Evolutionary conservation across 805 yeast genomes (phyloP).

Genomic region (Candida bentonensis): DNA sequence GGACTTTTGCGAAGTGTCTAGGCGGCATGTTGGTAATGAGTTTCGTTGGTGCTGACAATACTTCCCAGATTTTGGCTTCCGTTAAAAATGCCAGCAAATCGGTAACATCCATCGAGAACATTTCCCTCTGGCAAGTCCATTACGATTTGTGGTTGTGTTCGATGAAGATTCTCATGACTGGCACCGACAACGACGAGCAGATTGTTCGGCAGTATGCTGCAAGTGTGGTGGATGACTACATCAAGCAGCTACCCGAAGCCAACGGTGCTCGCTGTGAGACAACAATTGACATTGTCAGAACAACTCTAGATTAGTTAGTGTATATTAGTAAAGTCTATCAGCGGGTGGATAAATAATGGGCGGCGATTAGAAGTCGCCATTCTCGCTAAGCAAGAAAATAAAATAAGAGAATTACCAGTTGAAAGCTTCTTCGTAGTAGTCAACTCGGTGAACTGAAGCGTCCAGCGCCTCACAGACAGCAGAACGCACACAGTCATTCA

Average conservation of each 20-base stretch:
- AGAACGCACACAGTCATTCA: conserved; percentile 44
- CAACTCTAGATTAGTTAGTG: conserved; percentile 5
- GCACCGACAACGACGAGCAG: conserved; percentile 20
- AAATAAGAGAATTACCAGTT: conserved; percentile 23
- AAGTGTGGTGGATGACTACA: conserved; percentile 12
- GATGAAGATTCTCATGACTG: conserved; percentile 20
- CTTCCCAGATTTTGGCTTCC: conserved; percentile 14
- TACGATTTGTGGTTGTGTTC: conserved; percentile 28
- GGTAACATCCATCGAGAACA: conserved; percentile 19
- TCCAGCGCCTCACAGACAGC: conserved; percentile 16
- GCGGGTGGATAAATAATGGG: too few species aligned
- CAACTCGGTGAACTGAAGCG: conserved; percentile 15
- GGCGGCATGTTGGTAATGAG: conserved; percentile 32
- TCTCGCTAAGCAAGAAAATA: too few species aligned
- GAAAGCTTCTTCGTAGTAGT: conserved; percentile 24
- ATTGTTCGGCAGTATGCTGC: conserved; percentile 20
- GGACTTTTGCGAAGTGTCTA: conserved; percentile 24
- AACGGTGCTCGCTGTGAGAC: conserved; percentile 21
- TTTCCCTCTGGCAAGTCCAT: conserved; percentile 30
- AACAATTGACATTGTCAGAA: conserved; percentile 21
- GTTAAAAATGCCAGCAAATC: conserved; percentile 14
- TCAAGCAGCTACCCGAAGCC: conserved; percentile 11
- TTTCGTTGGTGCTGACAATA: conserved; percentile 24
- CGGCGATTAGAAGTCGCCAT: too few species aligned
- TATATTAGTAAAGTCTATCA: neutral